Evolutionary conservation across 345 rosid genomes (phyloP), one percentile per base, ranked within the genome.

Genomic region (Combretum micranthum): DNA sequence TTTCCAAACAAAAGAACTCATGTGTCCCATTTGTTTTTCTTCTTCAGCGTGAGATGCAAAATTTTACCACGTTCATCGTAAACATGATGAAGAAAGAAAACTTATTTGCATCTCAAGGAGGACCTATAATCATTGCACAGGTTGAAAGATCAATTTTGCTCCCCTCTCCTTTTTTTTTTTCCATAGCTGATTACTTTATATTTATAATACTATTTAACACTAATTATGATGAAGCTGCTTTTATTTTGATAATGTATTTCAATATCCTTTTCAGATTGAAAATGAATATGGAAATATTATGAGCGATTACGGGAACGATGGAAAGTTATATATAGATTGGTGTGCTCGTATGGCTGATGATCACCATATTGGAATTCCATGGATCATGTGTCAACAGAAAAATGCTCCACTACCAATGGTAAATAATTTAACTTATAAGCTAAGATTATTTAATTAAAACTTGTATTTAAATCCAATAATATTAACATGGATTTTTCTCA

Each of bases 111-210:
- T 63, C 77, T 0, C 79, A 76, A 66, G 84, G 81, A 46, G 84
- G 81, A 0, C 84, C 84, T 0, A 76, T 79, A 21, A 76, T 79
- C 37, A 51, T 73, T 47, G 74, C 79, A 12, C 84, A 76, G 81
- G 76, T 72, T 22, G 7, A 17, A 16, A 7, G 15, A 18, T 45
- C n/a, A 14, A 15, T 15, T 52, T 20, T 48, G 12, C 3, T 11
- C 18, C 9, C 19, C 48, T 17, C 3, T 49, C 20, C 5, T 14
- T 20, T 15, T 3, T 4, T 11, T 37, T 12, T 15, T 18, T 62
- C 7, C 1, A 13, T 14, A 6, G n/a, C 37, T 32, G n/a, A 39
- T 42, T 55, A 10, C n/a, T 16, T 15, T 42, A 3, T 25, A 25
- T 25, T 18, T 10, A 12, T 50, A 20, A 23, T 50, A 19, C 22